Conservation (phyloP, 108 stramenopile species). For the Thalassiosira profunda region DNA sequence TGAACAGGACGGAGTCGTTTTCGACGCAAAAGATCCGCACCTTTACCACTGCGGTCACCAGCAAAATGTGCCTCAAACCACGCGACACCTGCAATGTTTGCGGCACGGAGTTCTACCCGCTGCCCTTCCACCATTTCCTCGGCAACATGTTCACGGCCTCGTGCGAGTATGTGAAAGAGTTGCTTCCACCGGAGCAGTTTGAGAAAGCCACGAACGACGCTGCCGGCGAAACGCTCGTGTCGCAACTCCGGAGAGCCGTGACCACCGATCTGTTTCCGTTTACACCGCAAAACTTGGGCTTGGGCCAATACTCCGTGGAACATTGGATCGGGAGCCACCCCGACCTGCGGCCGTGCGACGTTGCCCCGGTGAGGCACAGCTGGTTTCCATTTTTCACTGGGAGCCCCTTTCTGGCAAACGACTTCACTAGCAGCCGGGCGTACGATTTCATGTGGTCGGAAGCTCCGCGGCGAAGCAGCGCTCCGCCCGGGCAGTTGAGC, state of each 20-base stretch:
- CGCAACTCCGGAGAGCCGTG: constrained; percentile 28
- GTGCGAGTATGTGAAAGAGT: constrained; percentile 41
- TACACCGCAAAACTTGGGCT: constrained; percentile 40
- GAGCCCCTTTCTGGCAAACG: constrained; percentile 18
- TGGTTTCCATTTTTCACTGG: constrained; percentile 40
- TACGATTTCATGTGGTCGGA: constrained; percentile 42
- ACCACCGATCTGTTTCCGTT: constrained; percentile 32
- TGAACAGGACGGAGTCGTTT: constrained; percentile 23
- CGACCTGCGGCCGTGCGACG: constrained; percentile 38
- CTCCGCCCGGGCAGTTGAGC: constrained; percentile 19
- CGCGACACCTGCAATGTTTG: constrained; percentile 47
- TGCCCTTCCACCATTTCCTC: constrained; percentile 41
- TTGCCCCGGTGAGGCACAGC: constrained; percentile 31
- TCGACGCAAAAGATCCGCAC: constrained; percentile 43
- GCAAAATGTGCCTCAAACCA: constrained; percentile 50
- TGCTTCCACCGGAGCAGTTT: constrained; percentile 32
- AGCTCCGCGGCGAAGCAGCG: constrained; percentile 41
- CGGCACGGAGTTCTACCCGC: constrained; percentile 42
- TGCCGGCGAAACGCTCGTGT: constrained; percentile 27
- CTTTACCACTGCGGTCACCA: constrained; percentile 44
- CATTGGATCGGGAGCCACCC: constrained; percentile 51
- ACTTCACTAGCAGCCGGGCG: constrained; percentile 38
- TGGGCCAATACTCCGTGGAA: constrained; percentile 42
- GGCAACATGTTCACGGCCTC: constrained; percentile 47
- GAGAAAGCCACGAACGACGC: constrained; percentile 30